Evolutionary conservation across 1,139 yeast species (phyloP).

Genomic region (Keqinozyma sinolaborantium): DNA sequence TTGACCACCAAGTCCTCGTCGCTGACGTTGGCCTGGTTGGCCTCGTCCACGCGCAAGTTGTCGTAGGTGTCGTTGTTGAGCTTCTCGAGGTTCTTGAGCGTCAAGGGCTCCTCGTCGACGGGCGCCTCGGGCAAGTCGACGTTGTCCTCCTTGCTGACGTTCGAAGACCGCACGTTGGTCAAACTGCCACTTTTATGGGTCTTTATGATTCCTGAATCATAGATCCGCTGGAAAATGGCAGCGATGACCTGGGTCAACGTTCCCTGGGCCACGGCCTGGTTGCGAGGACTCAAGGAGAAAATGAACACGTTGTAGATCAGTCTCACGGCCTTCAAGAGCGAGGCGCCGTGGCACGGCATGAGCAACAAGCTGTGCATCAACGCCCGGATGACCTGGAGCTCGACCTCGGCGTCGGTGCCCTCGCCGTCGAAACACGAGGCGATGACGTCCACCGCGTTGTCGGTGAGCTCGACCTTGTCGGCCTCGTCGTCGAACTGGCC

Average conservation of each 20-base stretch:
- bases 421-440: conserved; percentile 88
- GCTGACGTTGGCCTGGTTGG: conserved; percentile 36
- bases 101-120: conserved; percentile 33
- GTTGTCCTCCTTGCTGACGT: conserved; percentile 17
- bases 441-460: conserved; percentile 81
- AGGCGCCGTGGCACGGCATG: conserved; percentile 87
- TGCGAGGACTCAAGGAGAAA: conserved; percentile 72
- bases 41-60: conserved; percentile 50
- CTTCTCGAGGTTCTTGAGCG: conserved; percentile 56
- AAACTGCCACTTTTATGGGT: conserved; percentile 19
- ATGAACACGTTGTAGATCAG: conserved; percentile 92
- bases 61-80: conserved; percentile 49
- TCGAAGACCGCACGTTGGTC: conserved; percentile 15
- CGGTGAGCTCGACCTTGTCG: conserved; percentile 59
- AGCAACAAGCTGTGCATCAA: conserved; percentile 81
- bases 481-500: conserved; percentile 35
- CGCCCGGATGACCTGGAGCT: conserved; percentile 89
- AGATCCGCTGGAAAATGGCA: conserved; percentile 77
- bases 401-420: conserved; percentile 84
- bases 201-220: conserved; percentile 20
- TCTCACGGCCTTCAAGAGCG: conserved; percentile 84
- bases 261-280: conserved; percentile 95
- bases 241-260: conserved; percentile 87
- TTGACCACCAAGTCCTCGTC: conserved; percentile 71
- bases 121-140: conserved; percentile 12